phyloP scores from a whole-genome alignment of 2,329 filamentous ascomycete species.

The Xylaria sp. region DNA sequence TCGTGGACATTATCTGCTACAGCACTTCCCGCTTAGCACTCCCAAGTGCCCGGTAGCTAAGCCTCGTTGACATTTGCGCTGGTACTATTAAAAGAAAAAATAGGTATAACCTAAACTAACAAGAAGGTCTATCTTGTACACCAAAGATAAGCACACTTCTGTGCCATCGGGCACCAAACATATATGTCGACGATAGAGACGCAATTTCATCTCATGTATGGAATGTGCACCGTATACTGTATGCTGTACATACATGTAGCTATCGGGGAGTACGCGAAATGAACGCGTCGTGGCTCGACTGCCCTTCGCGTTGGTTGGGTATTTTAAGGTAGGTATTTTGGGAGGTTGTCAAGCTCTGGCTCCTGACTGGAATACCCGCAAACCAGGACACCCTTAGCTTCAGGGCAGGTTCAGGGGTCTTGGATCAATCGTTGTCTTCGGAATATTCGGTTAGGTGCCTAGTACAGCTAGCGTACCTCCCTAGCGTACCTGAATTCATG shows the following conservation, averaged over 20 bases:
- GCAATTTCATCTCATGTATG: neutral
- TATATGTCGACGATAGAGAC: too few relatives aligned
- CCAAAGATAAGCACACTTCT: neutral
- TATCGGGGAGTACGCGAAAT: conserved; percentile 27
- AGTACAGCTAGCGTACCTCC: neutral
- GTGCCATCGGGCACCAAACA: too few relatives aligned
- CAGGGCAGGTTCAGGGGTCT: neutral
- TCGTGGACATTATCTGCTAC: too few relatives aligned
- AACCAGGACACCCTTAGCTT: neutral
- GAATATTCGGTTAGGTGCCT: neutral
- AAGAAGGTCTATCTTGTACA: neutral
- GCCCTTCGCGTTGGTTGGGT: conserved; percentile 16
- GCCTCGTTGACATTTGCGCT: neutral
- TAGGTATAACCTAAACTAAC: neutral
- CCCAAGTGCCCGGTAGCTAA: neutral
- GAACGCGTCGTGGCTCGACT: conserved; percentile 33
- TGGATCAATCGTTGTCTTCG: neutral
- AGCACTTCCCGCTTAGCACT: neutral
- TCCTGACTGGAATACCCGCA: conserved; percentile 4
- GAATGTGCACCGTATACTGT: neutral
- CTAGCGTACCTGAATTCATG: neutral
- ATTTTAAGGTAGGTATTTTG: neutral
- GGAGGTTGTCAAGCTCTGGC: conserved; percentile 8
- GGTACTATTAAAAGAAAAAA: neutral
- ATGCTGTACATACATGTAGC: neutral